Evolutionary conservation across 495 filamentous ascomycete species (phyloP), one percentile per base, ranked within the genome.

Genomic region (Neurospora sp.): DNA sequence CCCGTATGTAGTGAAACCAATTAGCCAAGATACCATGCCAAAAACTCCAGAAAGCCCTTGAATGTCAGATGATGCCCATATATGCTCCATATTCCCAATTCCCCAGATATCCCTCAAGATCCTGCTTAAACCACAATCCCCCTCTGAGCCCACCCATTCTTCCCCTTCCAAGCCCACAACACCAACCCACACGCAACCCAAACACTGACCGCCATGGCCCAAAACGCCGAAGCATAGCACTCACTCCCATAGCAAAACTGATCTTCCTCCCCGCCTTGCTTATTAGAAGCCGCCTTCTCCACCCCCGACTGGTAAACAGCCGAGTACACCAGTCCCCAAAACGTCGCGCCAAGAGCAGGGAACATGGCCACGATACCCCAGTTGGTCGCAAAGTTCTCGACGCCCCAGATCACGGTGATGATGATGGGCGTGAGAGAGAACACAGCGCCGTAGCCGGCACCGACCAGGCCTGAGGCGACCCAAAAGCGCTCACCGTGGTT

Each of bases 381-480:
- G 76, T 99, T 98, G 3, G 96, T 99, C 73, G 93, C 96, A 80
- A 98, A 98, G 81, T 98, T 99, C 83, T 97, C 93, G 2, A 97
- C 94, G 42, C 96, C 96, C 96, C 96, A 99, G 61, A 98, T 94
- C 35, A 97, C 93, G 70, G 88, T 91, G 75, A 98, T 90, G 73
- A 98, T 91, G 77, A 98, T 97, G 4, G 96, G 96, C 0, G 90
- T 89, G 16, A 99, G 87, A 45, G 89, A 91, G 83, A 99, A 99
- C 45, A 92, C 88, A 37, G 94, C 93, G 65, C 96, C 96, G 78
- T 99, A 99, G 48, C 95, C 95, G 42, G 94, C 88, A 39, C 96
- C 96, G 40, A 98, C 87, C 14, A 93, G 83, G 0, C 90, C 87
- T 9, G 92, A 95, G 22, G 95, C 90, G 37, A 94, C 78, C 84